Conservation (phyloP, 108 stramenopile species). For the Chaetoceros muelleri region DNA sequence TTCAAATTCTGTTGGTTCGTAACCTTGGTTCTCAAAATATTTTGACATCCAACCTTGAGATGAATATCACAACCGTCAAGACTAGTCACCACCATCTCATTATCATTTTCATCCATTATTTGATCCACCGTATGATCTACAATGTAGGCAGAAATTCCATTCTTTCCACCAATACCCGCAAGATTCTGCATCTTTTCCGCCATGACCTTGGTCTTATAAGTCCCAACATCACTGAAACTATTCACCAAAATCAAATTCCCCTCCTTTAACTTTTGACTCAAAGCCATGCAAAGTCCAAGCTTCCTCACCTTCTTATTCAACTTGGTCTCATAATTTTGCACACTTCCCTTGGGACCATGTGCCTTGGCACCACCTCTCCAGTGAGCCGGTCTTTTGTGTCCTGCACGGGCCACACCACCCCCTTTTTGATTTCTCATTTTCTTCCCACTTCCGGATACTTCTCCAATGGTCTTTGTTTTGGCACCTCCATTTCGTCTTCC, state of each 20-base stretch:
- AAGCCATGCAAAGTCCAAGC: slow-evolving; percentile 55
- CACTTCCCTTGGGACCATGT: slow-evolving; percentile 77
- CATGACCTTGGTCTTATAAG: slow-evolving; percentile 59
- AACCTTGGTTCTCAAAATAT: slow-evolving; percentile 53
- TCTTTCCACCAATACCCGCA: slow-evolving; percentile 31
- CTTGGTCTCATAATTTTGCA: slow-evolving; percentile 75
- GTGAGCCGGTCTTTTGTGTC: slow-evolving; percentile 83
- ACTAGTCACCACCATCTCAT: slow-evolving; percentile 5
- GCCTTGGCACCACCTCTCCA: slow-evolving; percentile 92
- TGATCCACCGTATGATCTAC: slow-evolving; percentile 38
- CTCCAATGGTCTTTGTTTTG: slow-evolving; percentile 62
- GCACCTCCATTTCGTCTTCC: slow-evolving; percentile 62
- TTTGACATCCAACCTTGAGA: slow-evolving; percentile 54
- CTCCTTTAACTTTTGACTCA: slow-evolving; percentile 74
- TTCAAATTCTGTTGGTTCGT: slow-evolving; percentile 40
- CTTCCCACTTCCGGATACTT: slow-evolving; percentile 71
- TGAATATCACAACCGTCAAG: slow-evolving; percentile 55
- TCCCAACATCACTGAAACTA: slow-evolving; percentile 31
- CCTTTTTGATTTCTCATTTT: slow-evolving; percentile 88
- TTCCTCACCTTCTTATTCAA: slow-evolving; percentile 78
- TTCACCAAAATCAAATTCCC: slow-evolving; percentile 64
- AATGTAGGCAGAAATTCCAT: slow-evolving; percentile 47
- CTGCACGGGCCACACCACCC: slow-evolving; percentile 68
- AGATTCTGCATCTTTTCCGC: slow-evolving; percentile 26
- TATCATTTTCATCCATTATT: slow-evolving; percentile 24